Evolutionary conservation across 2,329 filamentous ascomycete genomes (phyloP).

Genomic region (Rhynchosporium graminicola): DNA sequence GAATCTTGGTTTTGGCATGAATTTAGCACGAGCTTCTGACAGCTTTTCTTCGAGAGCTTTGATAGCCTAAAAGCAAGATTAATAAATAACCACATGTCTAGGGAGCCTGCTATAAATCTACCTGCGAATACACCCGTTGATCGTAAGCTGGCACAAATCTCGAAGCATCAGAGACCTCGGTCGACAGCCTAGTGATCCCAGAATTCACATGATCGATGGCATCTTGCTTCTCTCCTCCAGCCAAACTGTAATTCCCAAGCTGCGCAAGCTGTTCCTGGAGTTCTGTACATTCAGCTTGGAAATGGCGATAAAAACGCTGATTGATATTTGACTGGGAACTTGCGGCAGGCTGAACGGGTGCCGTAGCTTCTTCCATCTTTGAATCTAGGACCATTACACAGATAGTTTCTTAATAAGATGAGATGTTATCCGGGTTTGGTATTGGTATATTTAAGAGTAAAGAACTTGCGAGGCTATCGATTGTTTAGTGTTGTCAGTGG

Average conservation of each 20-base stretch:
- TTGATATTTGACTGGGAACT: slow-evolving; percentile 52
- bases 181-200: slow-evolving; percentile 76
- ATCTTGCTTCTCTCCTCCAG: slow-evolving; percentile 75
- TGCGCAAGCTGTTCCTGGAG: slow-evolving; percentile 75
- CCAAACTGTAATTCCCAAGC: slow-evolving; percentile 61
- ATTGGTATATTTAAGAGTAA: background rate
- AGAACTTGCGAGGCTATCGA: slow-evolving; percentile 8
- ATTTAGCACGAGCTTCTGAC: slow-evolving; percentile 64
- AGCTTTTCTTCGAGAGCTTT: slow-evolving; percentile 80
- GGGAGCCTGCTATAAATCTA: slow-evolving; percentile 41
- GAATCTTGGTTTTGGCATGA: slow-evolving; percentile 78
- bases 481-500: slow-evolving; percentile 14
- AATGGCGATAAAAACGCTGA: slow-evolving; percentile 82
- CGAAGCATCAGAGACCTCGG: slow-evolving; percentile 80
- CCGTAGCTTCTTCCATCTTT: slow-evolving; percentile 6
- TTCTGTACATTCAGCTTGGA: slow-evolving; percentile 69
- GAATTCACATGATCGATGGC: slow-evolving; percentile 79
- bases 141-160: slow-evolving; percentile 86
- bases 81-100: background rate
- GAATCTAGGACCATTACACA: slow-evolving; percentile 7
- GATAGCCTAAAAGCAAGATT: slow-evolving; percentile 58
- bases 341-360: background rate
- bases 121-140: slow-evolving; percentile 80
- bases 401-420: background rate
- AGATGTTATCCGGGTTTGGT: background rate